Percentiles rank a stretch among this genome's conserved stretches.
phyloP scores from a whole-genome alignment of 495 filamentous ascomycete species.

The Copromyces sp. region DNA sequence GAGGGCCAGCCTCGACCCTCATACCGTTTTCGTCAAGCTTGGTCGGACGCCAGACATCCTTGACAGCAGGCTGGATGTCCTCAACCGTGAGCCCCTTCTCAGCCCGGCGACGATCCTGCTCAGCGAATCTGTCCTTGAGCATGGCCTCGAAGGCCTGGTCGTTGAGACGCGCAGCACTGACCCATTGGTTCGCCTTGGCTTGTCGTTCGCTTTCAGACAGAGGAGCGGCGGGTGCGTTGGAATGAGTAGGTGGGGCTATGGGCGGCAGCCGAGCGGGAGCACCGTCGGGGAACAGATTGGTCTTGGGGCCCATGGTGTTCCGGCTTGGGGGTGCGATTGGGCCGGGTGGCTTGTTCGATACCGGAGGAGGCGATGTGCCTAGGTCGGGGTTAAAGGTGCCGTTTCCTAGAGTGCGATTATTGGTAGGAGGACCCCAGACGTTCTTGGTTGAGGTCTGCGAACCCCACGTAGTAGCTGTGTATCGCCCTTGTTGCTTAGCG shows the following conservation, averaged over 20 bases:
- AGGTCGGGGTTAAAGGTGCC: conserved; percentile 65
- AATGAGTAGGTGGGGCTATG: conserved; percentile 29
- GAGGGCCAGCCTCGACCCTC: conserved; percentile 13
- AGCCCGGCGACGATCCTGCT: conserved; percentile 20
- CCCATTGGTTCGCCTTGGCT: conserved; percentile 9
- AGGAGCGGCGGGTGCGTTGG: neutral
- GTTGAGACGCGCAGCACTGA: conserved; percentile 9
- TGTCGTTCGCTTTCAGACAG: conserved; percentile 2
- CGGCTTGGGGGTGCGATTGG: conserved; percentile 32
- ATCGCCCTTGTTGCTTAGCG: conserved; percentile 24
- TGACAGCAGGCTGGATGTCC: conserved; percentile 38
- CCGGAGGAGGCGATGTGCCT: conserved; percentile 31
- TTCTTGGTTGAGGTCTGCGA: conserved; percentile 44
- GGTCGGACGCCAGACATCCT: conserved; percentile 56
- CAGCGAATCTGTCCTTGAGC: conserved; percentile 16
- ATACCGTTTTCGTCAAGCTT: conserved; percentile 35
- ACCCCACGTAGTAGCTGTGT: conserved; percentile 22
- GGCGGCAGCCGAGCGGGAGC: conserved; percentile 21
- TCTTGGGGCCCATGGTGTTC: neutral
- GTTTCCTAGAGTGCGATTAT: conserved; percentile 62
- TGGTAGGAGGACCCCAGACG: conserved; percentile 66
- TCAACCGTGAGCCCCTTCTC: conserved; percentile 18
- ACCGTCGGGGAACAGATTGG: conserved; percentile 7
- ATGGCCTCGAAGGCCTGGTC: conserved; percentile 19
- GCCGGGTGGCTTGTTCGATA: conserved; percentile 28